Evolutionary conservation across 2,329 filamentous ascomycete genomes (phyloP), one percentile per base, ranked within the genome.

Genomic region (Cladorrhinum sp.): DNA sequence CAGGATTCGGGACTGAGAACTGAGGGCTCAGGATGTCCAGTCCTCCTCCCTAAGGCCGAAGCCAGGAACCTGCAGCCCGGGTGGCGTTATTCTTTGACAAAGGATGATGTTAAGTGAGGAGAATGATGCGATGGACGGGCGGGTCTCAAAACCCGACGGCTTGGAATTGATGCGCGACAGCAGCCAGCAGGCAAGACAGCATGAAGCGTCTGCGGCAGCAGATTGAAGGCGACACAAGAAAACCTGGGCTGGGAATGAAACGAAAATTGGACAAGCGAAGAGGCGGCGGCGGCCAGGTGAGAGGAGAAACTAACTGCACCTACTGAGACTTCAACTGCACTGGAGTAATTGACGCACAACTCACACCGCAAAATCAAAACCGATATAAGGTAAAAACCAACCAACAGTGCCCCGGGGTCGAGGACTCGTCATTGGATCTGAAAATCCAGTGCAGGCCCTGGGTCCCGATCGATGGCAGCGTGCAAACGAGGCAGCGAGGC

Each of bases 141-240:
- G 38, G 24, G 53, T 48, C 36, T 56, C 38, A 56, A 23, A 56
- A 38, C 53, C 53, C 53, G 53, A 25, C n/a, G 4, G 41, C 41
- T 16, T 56, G 53, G 38, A 20, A 53, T 27, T 22, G 38, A 45
- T 25, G 20, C 38, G 27, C 27, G 13, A 54, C 20, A 50, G 25
- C 25, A 53, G 29, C 29, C 29, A 54, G 51, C 51, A 54, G 41
- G 41, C 41, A 45, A 53, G 29, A 55, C 29, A 54, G 51, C 51
- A 54, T 29, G 18, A 54, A 54, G 29, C 13, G 29, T 20, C 24
- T 32, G 50, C 50, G 29, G 27, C 24, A 53, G 25, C 25, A 29
- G 36, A 38, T 54, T 29, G 29, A 22, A 54, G 24, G 49, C 49
- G 24, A 45, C 41, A 45, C 41, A 45, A 45, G 18, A 22, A 45